A percentile compares a stretch with the other conserved stretches of the same genome.
Evolutionary conservation across 73 alveolate species (phyloP).

Genomic region (Effrenium voratum): DNA sequence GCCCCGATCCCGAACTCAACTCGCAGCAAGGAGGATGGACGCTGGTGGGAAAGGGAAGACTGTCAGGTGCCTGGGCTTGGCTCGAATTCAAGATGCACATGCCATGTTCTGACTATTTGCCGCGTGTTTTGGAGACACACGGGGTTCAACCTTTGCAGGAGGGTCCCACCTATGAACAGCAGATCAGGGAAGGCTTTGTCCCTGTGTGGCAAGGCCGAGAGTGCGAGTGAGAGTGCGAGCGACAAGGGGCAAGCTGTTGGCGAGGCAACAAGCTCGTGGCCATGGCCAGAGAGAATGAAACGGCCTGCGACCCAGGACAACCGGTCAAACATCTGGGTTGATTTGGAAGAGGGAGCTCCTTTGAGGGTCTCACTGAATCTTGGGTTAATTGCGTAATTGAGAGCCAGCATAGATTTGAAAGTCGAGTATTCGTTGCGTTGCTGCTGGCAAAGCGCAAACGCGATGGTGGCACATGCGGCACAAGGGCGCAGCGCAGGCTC

Average conservation of each 20-base stretch:
- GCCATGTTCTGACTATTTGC: no score
- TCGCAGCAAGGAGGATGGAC: neutral
- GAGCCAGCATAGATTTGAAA: no score
- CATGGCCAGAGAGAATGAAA: constrained; percentile 69
- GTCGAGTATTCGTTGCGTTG: no score
- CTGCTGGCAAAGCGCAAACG: no score
- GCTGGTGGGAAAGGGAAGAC: neutral
- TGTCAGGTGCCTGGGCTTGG: neutral
- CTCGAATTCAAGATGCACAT: no score
- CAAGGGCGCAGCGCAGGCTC: no score
- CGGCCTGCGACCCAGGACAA: neutral
- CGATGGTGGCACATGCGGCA: no score
- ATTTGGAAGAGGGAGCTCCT: no score
- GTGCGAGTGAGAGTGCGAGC: neutral
- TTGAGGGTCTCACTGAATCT: no score
- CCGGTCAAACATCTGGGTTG: neutral
- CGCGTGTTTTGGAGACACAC: no score
- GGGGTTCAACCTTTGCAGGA: constrained; percentile 26
- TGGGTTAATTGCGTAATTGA: no score
- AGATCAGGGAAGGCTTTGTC: constrained; percentile 62
- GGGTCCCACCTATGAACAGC: constrained; percentile 88
- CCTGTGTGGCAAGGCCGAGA: constrained; percentile 63
- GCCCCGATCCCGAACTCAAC: neutral
- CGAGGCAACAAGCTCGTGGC: constrained; percentile 80
- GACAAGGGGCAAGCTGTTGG: no score